Evolutionary conservation across 164 flowering plant species (phyloP).

Genomic region (Chimonanthus praecox): DNA sequence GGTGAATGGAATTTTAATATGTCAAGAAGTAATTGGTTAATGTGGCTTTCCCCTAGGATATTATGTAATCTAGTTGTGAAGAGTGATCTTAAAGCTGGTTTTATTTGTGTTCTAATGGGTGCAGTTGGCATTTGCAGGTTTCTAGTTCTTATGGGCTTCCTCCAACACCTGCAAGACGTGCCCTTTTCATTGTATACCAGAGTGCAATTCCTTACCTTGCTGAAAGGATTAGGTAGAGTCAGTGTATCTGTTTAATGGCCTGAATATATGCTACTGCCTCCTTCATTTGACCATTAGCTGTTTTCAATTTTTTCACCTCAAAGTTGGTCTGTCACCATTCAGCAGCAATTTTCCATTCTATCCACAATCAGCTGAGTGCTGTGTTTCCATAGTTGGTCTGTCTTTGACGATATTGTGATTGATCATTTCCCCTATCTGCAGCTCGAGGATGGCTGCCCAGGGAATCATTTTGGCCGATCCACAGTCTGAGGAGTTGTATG

Average conservation of each 20-base stretch:
- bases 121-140: conserved; percentile 42
- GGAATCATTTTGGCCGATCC: conserved; percentile 67
- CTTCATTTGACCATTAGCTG: neutral
- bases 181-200: conserved; percentile 85
- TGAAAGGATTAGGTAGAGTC: conserved; percentile 76
- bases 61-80: neutral
- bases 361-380: neutral
- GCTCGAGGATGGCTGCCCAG: conserved; percentile 80
- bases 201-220: conserved; percentile 93
- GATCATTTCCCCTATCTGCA: conserved; percentile 23
- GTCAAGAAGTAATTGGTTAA: too few relatives aligned
- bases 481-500: conserved; percentile 44
- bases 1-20: too few relatives aligned
- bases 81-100: neutral
- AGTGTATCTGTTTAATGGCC: neutral
- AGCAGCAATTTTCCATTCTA: neutral
- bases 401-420: neutral
- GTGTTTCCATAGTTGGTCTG: neutral
- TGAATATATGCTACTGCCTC: neutral
- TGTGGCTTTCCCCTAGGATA: too few relatives aligned
- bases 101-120: neutral
- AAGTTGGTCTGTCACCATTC: neutral
- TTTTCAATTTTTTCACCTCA: neutral
- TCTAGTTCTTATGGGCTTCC: conserved; percentile 76
- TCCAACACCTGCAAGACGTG: conserved; percentile 94